Conservation (phyloP, 2,329 filamentous ascomycete species). For the Chrysoporthe austroafricana region DNA sequence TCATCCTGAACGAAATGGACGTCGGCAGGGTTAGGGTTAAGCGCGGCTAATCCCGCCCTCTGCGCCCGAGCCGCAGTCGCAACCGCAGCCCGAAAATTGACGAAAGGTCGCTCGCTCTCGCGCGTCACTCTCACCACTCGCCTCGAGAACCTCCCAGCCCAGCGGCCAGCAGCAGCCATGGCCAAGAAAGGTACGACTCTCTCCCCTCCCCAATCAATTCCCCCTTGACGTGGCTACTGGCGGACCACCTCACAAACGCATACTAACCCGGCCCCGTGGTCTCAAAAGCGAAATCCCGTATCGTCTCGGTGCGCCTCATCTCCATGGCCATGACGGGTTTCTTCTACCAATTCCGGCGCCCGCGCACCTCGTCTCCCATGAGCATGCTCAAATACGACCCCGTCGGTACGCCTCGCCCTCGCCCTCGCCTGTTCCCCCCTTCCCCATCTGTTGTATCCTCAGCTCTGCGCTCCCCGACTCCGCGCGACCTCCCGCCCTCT, state of each 20-base stretch:
- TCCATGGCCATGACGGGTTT: constrained; percentile 99
- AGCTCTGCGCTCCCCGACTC: not conserved
- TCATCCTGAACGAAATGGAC: too few relatives aligned
- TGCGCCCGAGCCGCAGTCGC: not conserved
- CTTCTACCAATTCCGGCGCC: constrained; percentile 89
- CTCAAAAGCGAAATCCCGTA: constrained; percentile 80
- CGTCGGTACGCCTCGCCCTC: constrained; percentile 65
- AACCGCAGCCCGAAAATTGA: not conserved
- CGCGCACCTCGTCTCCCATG: constrained; percentile 78
- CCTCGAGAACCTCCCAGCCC: not conserved
- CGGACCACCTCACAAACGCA: not conserved
- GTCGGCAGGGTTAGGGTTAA: not conserved
- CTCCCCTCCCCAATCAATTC: not conserved
- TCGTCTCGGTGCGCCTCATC: constrained; percentile 89
- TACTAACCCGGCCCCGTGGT: constrained; percentile 5
- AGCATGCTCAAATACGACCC: constrained; percentile 99
- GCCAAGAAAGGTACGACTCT: constrained; percentile 41
- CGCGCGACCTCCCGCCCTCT: not conserved
- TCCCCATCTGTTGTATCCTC: not conserved
- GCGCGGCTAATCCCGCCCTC: not conserved
- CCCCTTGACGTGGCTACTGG: not conserved
- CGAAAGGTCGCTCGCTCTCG: not conserved
- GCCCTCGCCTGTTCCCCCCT: not conserved
- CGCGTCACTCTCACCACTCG: not conserved
- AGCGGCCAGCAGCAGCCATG: constrained; percentile 34